phyloP scores from a whole-genome alignment of 495 filamentous ascomycete genomes.

The Penicillium diatomitis region DNA sequence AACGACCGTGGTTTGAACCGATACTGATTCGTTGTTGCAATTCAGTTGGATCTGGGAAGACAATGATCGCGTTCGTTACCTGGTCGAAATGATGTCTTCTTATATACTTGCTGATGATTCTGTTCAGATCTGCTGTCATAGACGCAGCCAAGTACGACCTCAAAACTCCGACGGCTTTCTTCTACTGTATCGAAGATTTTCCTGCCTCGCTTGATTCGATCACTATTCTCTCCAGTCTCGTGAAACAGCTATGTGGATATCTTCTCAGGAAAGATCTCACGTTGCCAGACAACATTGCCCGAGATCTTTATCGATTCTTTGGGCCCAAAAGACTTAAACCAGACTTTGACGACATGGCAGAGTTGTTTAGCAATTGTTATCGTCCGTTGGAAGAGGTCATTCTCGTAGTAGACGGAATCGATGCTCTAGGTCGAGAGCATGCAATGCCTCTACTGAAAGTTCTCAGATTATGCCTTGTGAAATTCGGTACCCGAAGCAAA shows the following conservation, averaged over 20 bases:
- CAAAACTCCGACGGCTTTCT: background rate
- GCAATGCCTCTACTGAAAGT: background rate
- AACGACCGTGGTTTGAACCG: background rate
- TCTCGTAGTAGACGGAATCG: background rate
- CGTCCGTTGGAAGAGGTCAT: background rate
- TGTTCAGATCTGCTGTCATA: background rate
- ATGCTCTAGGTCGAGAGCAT: background rate
- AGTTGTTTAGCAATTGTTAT: slow-evolving; percentile 10
- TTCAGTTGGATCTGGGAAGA: slow-evolving; percentile 21
- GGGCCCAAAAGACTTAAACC: slow-evolving; percentile 5
- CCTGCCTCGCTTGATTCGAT: background rate
- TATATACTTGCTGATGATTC: too few species aligned
- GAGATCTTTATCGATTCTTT: slow-evolving; percentile 2
- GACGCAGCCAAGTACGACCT: background rate
- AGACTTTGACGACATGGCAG: slow-evolving; percentile 11
- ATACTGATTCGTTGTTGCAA: slow-evolving; percentile 1
- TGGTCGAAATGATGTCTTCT: too few species aligned
- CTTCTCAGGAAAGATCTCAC: background rate
- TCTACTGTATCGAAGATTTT: background rate
- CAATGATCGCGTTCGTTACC: slow-evolving; percentile 15
- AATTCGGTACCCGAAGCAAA: background rate
- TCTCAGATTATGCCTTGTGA: background rate
- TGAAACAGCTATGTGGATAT: background rate
- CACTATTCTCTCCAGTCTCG: background rate
- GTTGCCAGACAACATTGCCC: background rate